phyloP scores from a whole-genome alignment of 805 yeast genomes.

The Phaffomyces thermotolerans region DNA sequence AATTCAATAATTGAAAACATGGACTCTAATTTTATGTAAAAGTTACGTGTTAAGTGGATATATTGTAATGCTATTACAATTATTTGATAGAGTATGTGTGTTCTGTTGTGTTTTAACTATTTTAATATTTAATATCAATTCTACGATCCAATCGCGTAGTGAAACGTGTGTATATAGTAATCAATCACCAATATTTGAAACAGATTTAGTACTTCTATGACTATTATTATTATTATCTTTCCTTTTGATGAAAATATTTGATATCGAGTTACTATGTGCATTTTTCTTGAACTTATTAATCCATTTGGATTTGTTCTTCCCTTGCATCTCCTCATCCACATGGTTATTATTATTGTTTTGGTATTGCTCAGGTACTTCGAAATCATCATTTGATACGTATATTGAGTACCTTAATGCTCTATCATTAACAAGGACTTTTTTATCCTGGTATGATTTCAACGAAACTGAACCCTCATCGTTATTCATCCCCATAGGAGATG shows the following conservation, averaged over 20 bases:
- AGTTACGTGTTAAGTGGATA: no score
- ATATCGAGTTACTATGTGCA: constrained; percentile 3
- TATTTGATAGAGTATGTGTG: neutral
- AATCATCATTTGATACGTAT: constrained; percentile 11
- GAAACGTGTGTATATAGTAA: no score
- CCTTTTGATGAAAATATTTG: constrained; percentile 1
- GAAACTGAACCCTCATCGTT: constrained; percentile 3
- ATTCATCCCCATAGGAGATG: constrained; percentile 3
- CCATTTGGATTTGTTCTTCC: neutral
- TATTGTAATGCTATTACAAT: no score
- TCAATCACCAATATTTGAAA: neutral
- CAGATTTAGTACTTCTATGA: constrained; percentile 3
- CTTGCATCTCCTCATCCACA: neutral
- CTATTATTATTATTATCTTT: neutral
- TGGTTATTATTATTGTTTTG: neutral
- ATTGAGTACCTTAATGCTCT: constrained; percentile 4
- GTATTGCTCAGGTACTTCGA: constrained; percentile 6
- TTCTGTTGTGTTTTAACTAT: neutral
- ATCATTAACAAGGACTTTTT: constrained; percentile 1
- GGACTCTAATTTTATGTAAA: neutral
- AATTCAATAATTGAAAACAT: neutral
- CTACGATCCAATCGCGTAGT: neutral
- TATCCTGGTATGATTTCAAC: neutral
- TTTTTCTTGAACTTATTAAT: neutral
- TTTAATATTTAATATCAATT: neutral